Evolutionary conservation across 2,329 filamentous ascomycete genomes (phyloP).

Genomic region (Exophiala viscosa): DNA sequence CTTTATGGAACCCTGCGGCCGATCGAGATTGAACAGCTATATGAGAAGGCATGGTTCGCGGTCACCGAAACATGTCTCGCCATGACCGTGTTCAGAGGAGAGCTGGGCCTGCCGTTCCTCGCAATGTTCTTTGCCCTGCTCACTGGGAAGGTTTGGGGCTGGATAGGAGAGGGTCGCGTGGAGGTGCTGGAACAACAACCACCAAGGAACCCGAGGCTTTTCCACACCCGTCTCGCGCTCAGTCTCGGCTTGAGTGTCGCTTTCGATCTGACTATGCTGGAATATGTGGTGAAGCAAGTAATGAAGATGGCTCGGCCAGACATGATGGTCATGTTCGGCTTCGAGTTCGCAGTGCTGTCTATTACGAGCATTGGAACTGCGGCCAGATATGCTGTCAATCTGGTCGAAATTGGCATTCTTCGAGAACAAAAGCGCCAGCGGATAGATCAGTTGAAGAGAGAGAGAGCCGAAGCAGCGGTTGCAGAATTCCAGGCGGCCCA

Average conservation of each 20-base stretch:
- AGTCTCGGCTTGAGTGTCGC: slow-evolving; percentile 74
- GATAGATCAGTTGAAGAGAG: slow-evolving; percentile 63
- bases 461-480: slow-evolving; percentile 39
- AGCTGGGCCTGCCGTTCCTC: slow-evolving; percentile 89
- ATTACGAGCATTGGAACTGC: slow-evolving; percentile 77
- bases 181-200: slow-evolving; percentile 95
- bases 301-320: slow-evolving; percentile 85
- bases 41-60: slow-evolving; percentile 97
- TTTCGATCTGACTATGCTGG: slow-evolving; percentile 76
- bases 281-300: slow-evolving; percentile 76
- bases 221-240: slow-evolving; percentile 75
- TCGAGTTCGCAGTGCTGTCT: slow-evolving; percentile 86
- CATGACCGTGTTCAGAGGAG: slow-evolving; percentile 97
- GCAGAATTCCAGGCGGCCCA: slow-evolving; percentile 19
- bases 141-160: slow-evolving; percentile 95
- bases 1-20: slow-evolving; percentile 87
- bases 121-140: slow-evolving; percentile 93
- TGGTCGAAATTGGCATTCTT: slow-evolving; percentile 73
- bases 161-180: slow-evolving; percentile 93
- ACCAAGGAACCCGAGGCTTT: slow-evolving; percentile 79
- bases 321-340: slow-evolving; percentile 99
- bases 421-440: slow-evolving; percentile 68
- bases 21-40: slow-evolving; percentile 94
- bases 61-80: slow-evolving; percentile 94
- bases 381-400: slow-evolving; percentile 71